Base-by-base conservation (phyloP, 495 filamentous ascomycete genomes). In the Amphirosellinia nigrospora region DNA sequence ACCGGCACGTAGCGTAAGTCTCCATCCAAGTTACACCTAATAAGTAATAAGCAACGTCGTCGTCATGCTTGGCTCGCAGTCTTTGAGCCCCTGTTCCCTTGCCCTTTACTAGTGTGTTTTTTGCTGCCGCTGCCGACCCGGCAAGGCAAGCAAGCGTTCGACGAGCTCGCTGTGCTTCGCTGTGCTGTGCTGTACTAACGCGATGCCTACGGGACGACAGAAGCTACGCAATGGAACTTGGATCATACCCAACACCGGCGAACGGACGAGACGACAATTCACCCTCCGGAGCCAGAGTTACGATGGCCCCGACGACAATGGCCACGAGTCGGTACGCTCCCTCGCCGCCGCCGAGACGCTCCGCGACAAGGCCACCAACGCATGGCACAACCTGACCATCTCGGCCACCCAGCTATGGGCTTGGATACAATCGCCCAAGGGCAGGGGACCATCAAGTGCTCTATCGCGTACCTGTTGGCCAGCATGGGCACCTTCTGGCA, bases 401-500 rank as follows among this genome's bases (percentile, higher is more conserved):
- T 56, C 60, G 3, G 62, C 56, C 23, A 63, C 66, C 45, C 74
- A 75, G 23, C 45, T 83, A 16, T 75, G 81, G 74, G 53, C 69
- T 71, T 87, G 85, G 85, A 70, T 84, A 13, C 69, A 84, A 62
- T 82, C 85, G 3, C 82, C 84, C 5, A 80, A 87, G 10, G 93
- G 92, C 8, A 89, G 88, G 66, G 91, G 39, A 91, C 97, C 67
- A 81, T 98, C 70, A 99, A 99, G 80, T 98, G 94, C 84, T 94
- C 93, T 59, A 80, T 99, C 62, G 96, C 95, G 10, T 99, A 98
- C 81, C 82, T 97, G 7, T 77, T 98, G 23, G 96, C 92, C 11
- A 97, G 93, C 66, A 81, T 97, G 77, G 94, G 90, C 16, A 98
- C 96, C 0, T 97, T 95, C 73, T 89, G 93, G 71, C 88, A 89